These are phyloP conservation scores for Claviceps humidiphila DNA, from an alignment of 2,329 filamentous ascomycete species.

Conservation along the genomic window DNA sequence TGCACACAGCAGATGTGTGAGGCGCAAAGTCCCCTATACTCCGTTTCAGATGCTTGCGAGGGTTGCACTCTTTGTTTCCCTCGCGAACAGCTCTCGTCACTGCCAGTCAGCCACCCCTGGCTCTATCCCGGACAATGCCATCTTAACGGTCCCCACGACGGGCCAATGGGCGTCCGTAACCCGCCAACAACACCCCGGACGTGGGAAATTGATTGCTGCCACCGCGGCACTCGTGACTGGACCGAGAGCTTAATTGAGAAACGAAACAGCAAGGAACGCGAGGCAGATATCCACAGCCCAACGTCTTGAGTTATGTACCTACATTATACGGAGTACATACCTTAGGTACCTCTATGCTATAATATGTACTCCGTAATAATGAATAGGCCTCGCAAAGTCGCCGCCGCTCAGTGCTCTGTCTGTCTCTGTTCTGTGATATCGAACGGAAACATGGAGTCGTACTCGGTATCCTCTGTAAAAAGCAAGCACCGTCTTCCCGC, in stretches of 20 bases:
- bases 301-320: no score
- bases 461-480: neutral
- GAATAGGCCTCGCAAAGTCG: no score
- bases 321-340: no score
- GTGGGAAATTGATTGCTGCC: conserved; percentile 1
- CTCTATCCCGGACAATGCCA: neutral
- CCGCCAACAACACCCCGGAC: neutral
- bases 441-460: neutral
- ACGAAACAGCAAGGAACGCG: neutral
- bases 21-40: neutral
- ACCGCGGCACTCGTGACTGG: neutral
- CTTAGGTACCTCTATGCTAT: no score
- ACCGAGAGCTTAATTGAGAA: neutral
- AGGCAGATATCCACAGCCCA: no score
- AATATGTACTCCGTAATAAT: no score
- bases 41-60: conserved; percentile 2
- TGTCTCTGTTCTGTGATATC: neutral
- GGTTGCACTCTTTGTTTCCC: neutral
- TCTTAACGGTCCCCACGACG: neutral
- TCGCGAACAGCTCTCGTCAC: neutral
- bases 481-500: neutral
- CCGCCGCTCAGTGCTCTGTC: neutral
- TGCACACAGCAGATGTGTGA: neutral
- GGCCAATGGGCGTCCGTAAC: neutral
- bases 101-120: neutral